These are phyloP conservation scores for Coniella vitis DNA, from an alignment of 2,329 filamentous ascomycete genomes.

Conservation along the genomic window DNA sequence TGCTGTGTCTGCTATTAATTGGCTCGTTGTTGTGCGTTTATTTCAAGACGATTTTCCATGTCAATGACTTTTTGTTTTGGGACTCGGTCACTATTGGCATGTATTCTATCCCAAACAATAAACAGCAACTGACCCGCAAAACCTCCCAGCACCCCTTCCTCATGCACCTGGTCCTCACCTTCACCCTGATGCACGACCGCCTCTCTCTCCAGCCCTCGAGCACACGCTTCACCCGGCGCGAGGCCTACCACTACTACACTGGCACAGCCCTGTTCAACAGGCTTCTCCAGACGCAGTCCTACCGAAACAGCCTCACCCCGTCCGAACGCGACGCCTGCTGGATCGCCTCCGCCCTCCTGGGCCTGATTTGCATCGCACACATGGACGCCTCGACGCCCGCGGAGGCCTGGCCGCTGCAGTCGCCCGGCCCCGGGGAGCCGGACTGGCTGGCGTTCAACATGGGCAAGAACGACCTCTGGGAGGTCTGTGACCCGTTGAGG, in stretches of 20 bases:
- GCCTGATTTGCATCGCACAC: slow-evolving; percentile 37
- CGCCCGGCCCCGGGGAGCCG: slow-evolving; percentile 36
- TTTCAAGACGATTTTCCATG: too few species aligned
- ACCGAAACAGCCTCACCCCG: slow-evolving; percentile 21
- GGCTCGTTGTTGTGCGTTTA: too few species aligned
- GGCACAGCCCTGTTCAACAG: slow-evolving; percentile 40
- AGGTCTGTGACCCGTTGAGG: slow-evolving; percentile 40
- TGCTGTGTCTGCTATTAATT: rapidly evolving
- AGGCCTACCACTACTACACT: slow-evolving; percentile 41
- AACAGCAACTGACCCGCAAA: too few species aligned
- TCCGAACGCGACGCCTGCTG: slow-evolving; percentile 40
- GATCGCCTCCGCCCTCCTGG: slow-evolving; percentile 40
- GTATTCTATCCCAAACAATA: too few species aligned
- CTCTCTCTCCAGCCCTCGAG: slow-evolving; percentile 25
- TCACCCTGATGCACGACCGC: slow-evolving; percentile 48
- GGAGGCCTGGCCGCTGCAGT: slow-evolving; percentile 50
- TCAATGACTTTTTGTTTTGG: too few species aligned
- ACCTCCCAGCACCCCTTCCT: slow-evolving; percentile 45
- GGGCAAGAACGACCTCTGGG: slow-evolving; percentile 49
- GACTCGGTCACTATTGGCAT: too few species aligned
- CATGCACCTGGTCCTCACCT: slow-evolving; percentile 45
- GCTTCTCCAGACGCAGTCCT: slow-evolving; percentile 27
- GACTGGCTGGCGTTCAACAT: slow-evolving; percentile 52
- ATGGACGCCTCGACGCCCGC: slow-evolving; percentile 34
- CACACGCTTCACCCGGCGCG: slow-evolving; percentile 26